Conservation (phyloP, 2,329 filamentous ascomycete species). For the Diaporthe sp. region DNA sequence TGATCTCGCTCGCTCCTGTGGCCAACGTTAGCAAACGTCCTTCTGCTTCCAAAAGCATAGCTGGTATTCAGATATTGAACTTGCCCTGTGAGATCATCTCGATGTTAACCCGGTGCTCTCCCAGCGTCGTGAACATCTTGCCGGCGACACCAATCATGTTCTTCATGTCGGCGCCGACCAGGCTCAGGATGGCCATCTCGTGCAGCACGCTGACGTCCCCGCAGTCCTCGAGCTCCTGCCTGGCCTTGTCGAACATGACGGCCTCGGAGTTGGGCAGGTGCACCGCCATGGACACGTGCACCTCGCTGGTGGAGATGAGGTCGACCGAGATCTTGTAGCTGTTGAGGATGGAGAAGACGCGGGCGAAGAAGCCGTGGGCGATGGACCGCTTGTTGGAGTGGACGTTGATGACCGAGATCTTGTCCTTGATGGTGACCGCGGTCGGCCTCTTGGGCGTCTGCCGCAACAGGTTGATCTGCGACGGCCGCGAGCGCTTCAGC, state of each 20-base stretch:
- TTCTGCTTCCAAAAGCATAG: not conserved
- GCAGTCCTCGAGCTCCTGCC: constrained; percentile 81
- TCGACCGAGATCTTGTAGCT: constrained; percentile 91
- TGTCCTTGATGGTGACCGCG: constrained; percentile 96
- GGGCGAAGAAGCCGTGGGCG: constrained; percentile 95
- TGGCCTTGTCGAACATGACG: constrained; percentile 75
- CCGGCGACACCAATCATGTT: constrained; percentile 96
- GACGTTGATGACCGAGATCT: constrained; percentile 97
- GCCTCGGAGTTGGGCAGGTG: constrained; percentile 80
- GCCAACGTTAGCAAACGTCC: not conserved
- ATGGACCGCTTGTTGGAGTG: constrained; percentile 98
- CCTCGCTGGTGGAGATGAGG: constrained; percentile 95
- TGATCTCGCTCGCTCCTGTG: constrained; percentile 95
- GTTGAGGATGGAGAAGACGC: constrained; percentile 93
- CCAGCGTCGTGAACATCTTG: constrained; percentile 93
- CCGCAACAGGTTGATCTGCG: constrained; percentile 53
- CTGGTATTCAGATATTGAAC: constrained; percentile 43
- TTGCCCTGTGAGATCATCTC: constrained; percentile 99
- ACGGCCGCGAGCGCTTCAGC: constrained; percentile 66
- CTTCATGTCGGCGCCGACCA: constrained; percentile 97
- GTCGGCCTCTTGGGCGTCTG: constrained; percentile 82
- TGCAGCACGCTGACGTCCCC: constrained; percentile 92
- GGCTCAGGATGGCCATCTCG: constrained; percentile 94
- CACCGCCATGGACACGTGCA: constrained; percentile 97
- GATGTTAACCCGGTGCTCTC: constrained; percentile 94